These are phyloP conservation scores for Penicillium sp. DNA, from an alignment of 2,329 filamentous ascomycete genomes.

Conservation along the genomic window DNA sequence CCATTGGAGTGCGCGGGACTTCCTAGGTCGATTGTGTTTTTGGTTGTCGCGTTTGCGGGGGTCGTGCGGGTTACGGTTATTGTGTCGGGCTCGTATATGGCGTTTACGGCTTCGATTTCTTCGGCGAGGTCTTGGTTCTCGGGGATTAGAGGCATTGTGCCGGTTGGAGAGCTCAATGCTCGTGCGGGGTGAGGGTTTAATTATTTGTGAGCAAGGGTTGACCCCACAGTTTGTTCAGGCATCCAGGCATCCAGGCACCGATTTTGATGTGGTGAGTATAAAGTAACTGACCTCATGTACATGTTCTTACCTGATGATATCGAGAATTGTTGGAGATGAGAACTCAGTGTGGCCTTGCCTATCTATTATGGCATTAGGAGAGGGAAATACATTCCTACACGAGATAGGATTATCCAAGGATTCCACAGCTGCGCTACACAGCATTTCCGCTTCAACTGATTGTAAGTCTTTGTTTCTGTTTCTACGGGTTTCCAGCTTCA, in stretches of 20 bases:
- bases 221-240: conserved; percentile 19
- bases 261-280: background rate
- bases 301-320: background rate
- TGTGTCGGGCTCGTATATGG: conserved; percentile 65
- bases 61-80: conserved; percentile 46
- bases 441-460: no score
- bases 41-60: conserved; percentile 23
- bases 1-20: conserved; percentile 15
- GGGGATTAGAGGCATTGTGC: conserved; percentile 18
- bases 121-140: conserved; percentile 45
- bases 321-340: background rate
- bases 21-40: conserved; percentile 32
- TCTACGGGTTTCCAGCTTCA: no score
- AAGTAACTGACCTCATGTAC: no score
- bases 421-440: background rate
- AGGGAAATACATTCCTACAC: background rate
- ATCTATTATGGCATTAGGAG: background rate
- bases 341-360: background rate
- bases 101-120: conserved; percentile 51
- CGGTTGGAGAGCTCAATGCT: conserved; percentile 5
- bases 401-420: background rate
- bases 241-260: conserved; percentile 16
- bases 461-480: no score
- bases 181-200: conserved; percentile 4
- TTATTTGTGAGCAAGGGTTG: conserved; percentile 8